Evolutionary conservation across 345 rosid species (phyloP).

Genomic region (Bretschneidera sinensis): DNA sequence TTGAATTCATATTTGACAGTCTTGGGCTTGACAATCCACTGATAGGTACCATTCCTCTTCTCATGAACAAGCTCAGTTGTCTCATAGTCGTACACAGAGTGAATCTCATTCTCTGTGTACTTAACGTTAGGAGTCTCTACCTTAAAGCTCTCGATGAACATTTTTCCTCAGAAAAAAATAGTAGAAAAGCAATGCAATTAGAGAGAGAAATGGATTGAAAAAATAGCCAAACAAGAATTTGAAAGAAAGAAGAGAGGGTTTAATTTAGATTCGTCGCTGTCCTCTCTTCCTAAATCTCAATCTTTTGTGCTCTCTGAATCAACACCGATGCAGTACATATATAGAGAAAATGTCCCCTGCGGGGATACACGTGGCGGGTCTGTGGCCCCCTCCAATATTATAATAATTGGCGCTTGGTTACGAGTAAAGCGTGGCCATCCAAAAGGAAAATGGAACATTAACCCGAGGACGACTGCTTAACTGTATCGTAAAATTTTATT

Average conservation of each 20-base stretch:
- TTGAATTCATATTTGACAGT: constrained; percentile 84
- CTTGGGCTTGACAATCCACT: constrained; percentile 90
- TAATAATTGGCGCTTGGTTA: constrained; percentile 10
- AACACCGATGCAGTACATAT: constrained; percentile 10
- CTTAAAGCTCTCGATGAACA: constrained; percentile 84
- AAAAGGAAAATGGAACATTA: too few species aligned
- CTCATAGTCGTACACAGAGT: constrained; percentile 76
- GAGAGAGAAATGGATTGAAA: background rate
- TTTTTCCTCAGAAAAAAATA: constrained; percentile 19
- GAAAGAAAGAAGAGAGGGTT: constrained; percentile 1
- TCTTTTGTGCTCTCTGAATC: background rate
- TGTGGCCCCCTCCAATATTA: constrained; percentile 6
- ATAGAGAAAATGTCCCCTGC: background rate
- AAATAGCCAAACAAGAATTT: background rate
- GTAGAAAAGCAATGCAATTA: background rate
- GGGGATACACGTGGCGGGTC: constrained; percentile 30
- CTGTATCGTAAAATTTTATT: too few species aligned
- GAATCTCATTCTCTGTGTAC: constrained; percentile 83
- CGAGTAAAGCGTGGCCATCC: constrained; percentile 19
- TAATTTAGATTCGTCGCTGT: background rate
- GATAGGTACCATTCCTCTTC: constrained; percentile 65
- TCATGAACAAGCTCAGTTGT: constrained; percentile 96
- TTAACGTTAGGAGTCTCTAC: constrained; percentile 85
- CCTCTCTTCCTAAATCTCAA: background rate
- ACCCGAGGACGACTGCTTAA: too few species aligned